Evolutionary conservation across 2,329 filamentous ascomycete species (phyloP).

Genomic region (Botrytis tulipae): DNA sequence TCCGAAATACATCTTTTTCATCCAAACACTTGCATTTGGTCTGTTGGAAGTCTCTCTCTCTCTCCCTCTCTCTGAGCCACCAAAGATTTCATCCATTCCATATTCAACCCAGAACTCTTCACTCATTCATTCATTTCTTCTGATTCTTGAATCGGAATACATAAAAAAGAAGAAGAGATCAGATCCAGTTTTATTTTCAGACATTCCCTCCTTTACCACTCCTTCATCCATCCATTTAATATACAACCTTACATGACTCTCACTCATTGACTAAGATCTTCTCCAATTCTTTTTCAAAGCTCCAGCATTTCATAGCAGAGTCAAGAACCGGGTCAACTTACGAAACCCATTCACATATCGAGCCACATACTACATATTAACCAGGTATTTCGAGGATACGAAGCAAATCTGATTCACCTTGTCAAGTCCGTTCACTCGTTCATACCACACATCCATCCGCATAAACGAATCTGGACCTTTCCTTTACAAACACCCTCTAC

Average conservation of each 20-base stretch:
- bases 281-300: background rate
- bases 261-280: background rate
- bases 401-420: background rate
- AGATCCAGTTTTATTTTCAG: background rate
- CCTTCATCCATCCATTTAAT: background rate
- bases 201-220: background rate
- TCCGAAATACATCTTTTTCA: background rate
- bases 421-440: constrained; percentile 1
- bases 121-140: too few relatives aligned
- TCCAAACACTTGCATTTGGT: background rate
- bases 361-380: background rate
- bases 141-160: background rate
- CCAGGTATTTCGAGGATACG: background rate
- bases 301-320: background rate
- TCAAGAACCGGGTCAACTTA: background rate
- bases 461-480: background rate
- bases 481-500: background rate
- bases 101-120: background rate
- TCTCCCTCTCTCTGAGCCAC: too few relatives aligned
- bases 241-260: constrained; percentile 1
- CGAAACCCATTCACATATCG: background rate
- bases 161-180: background rate
- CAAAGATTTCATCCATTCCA: background rate
- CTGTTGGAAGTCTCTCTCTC: background rate
- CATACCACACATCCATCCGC: background rate